Evolutionary conservation across 2,329 filamentous ascomycete genomes (phyloP).

Genomic region (Pleomassaria siparia): DNA sequence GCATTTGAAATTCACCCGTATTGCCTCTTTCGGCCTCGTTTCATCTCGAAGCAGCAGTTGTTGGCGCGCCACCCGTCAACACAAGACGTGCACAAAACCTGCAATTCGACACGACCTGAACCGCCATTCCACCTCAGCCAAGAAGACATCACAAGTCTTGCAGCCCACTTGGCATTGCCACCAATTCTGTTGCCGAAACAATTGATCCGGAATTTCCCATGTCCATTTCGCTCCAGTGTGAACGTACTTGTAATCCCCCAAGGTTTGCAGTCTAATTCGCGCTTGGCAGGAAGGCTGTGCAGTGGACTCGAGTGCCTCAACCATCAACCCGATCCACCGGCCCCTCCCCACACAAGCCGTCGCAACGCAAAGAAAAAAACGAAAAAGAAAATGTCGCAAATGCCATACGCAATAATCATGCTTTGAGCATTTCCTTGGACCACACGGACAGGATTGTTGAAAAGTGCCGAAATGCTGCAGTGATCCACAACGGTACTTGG

Average conservation of each 20-base stretch:
- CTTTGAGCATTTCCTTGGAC: not conserved
- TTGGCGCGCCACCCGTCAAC: not conserved
- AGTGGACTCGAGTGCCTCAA: no score
- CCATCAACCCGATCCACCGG: no score
- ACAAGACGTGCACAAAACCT: not conserved
- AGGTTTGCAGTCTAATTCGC: no score
- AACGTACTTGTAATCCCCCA: no score
- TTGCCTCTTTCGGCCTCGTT: not conserved
- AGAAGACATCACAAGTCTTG: not conserved
- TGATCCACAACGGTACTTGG: slow-evolving; percentile 1
- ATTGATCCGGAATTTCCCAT: not conserved
- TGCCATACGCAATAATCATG: not conserved
- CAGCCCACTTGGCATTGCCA: not conserved
- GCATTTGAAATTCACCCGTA: no score
- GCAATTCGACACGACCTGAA: not conserved
- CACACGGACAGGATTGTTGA: not conserved
- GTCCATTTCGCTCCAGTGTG: not conserved
- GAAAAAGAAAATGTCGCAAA: not conserved
- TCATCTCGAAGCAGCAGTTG: not conserved
- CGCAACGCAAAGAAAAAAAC: not conserved
- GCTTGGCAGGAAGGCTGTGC: slow-evolving; percentile 3
- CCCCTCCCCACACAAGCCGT: no score
- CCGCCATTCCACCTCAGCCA: not conserved
- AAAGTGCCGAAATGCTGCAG: not conserved
- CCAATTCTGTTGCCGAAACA: not conserved